Evolutionary conservation across 192 early-diverging fungal species (phyloP).

Genomic region (Jimgerdemannia flammicorona): DNA sequence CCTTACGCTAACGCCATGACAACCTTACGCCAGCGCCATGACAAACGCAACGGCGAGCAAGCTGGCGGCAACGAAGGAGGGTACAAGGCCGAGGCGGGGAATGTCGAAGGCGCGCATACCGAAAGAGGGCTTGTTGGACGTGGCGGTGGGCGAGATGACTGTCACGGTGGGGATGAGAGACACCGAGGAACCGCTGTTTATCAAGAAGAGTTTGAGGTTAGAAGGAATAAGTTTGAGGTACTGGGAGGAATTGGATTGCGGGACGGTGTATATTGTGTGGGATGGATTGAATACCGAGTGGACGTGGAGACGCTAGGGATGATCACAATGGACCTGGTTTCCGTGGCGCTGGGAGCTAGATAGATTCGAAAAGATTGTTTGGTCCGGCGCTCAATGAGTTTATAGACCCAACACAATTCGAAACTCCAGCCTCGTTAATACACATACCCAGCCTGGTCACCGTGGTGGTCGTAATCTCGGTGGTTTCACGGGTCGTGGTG

Average conservation of each 20-base stretch:
- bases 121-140: neutral
- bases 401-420: neutral
- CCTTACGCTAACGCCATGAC: neutral
- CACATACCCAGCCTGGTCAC: neutral
- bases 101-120: neutral
- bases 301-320: neutral
- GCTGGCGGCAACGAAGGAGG: neutral
- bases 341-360: neutral
- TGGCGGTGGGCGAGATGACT: neutral
- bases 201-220: too few species aligned
- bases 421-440: neutral
- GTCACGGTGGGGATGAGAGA: neutral
- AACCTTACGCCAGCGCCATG: neutral
- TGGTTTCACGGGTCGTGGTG: neutral
- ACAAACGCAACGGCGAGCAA: neutral
- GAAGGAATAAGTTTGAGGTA: neutral
- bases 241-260: too few species aligned
- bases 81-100: neutral
- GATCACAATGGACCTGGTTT: neutral
- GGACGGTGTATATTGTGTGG: neutral
- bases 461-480: neutral
- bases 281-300: too few species aligned
- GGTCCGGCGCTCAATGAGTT: neutral
- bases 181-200: neutral
- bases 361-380: neutral